phyloP scores from a whole-genome alignment of 2,329 filamentous ascomycete species.

The Arthrobotrys entomopaga region DNA sequence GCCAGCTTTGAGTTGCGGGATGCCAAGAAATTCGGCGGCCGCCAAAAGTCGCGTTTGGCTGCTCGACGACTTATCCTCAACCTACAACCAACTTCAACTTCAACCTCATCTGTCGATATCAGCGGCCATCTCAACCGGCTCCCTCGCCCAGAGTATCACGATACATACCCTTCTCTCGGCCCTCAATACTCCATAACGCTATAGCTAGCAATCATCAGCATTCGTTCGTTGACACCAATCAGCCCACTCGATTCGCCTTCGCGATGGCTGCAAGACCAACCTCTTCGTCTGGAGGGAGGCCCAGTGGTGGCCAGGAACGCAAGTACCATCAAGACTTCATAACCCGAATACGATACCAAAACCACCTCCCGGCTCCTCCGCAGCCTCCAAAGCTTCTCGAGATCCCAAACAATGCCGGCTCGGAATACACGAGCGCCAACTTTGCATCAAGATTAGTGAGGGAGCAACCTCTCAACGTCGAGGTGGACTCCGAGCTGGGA shows the following conservation, averaged over 20 bases:
- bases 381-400: constrained; percentile 96
- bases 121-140: background rate
- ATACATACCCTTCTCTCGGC: background rate
- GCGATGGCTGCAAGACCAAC: constrained; percentile 50
- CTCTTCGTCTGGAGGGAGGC: constrained; percentile 46
- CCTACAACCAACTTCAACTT: constrained; percentile 10
- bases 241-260: background rate
- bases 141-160: background rate
- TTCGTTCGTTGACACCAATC: background rate
- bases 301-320: constrained; percentile 50
- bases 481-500: constrained; percentile 95
- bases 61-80: too few relatives aligned
- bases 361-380: constrained; percentile 91
- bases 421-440: constrained; percentile 87
- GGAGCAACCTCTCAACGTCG: constrained; percentile 94
- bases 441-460: constrained; percentile 89
- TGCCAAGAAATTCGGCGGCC: constrained; percentile 44
- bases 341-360: constrained; percentile 92
- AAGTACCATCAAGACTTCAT: constrained; percentile 92
- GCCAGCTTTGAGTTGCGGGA: constrained; percentile 55
- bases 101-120: constrained; percentile 11
- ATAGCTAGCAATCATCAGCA: background rate
- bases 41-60: constrained; percentile 51
- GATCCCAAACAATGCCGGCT: constrained; percentile 90
- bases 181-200: background rate